Evolutionary conservation across 202 grass and related monocot species (phyloP), one percentile per base, ranked within the genome.

Genomic region (Schoenoplectus triqueter): DNA sequence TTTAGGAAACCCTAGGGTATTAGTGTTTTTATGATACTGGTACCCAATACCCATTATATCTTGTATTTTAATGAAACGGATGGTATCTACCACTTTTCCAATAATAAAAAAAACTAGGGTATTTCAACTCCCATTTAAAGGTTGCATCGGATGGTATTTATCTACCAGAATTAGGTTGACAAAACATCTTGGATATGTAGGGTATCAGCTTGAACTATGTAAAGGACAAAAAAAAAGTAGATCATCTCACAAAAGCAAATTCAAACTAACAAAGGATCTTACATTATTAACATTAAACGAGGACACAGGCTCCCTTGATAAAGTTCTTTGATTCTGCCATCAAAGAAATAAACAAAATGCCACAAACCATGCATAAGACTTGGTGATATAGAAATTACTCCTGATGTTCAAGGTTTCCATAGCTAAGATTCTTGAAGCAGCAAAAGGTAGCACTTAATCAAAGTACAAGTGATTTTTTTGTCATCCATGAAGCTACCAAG

Each of bases 271-370:
- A 78, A 78, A 62, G 39, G 40, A 78, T 17, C 22, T 80, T 17
- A 80, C 77, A 80, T 17, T 31, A 80, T 80, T 80, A 62, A 62
- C 22, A 60, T 64, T 80, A 22, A 80, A 47, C 4, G 55, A 42
- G 13, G 77, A 10, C 1, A 61, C 31, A 62, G 14, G 77, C 52
- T 62, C 77, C 18, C 54, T 64, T n/a, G 77, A 64, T 80, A 56
- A 80, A 80, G 39, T 9, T 80, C 31, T n/a, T 80, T 42, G 31
- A 80, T 47, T 62, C 77, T 80, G 77, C 14, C 42, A 80, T 80
- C 54, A 64, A 47, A 15, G 17, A 46, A 41, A 71, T 48, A n/a
- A 17, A 71, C 15, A 41, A 48, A 47, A 71, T 47, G 42, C 6
- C 42, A 17, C 68, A 71, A 71, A 71, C 42, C 40, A 47, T 41